phyloP scores from a whole-genome alignment of 176 grass and related monocot species.

The Aegilops bicornis region DNA sequence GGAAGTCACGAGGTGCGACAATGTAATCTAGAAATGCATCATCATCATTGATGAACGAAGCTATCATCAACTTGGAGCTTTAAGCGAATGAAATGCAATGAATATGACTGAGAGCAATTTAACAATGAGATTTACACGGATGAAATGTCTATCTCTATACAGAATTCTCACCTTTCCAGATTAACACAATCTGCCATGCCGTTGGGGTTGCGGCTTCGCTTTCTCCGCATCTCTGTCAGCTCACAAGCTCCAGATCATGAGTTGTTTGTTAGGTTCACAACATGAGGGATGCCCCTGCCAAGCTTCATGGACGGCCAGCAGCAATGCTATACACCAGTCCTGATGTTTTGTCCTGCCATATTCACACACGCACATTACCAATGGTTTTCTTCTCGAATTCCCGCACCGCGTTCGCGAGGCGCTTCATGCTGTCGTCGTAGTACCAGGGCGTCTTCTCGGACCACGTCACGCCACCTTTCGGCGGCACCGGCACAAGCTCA shows the following conservation, averaged over 20 bases:
- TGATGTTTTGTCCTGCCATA: neutral
- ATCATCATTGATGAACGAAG: neutral
- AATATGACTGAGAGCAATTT: neutral
- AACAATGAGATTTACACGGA: conserved; percentile 49
- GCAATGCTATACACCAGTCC: conserved; percentile 14
- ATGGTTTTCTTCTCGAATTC: conserved; percentile 44
- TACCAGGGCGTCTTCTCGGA: conserved; percentile 84
- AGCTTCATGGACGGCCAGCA: conserved; percentile 16
- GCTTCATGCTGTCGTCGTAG: conserved; percentile 77
- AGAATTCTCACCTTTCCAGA: conserved; percentile 38
- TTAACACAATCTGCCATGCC: neutral
- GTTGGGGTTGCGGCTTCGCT: conserved; percentile 26
- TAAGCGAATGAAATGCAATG: neutral
- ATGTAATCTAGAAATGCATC: neutral
- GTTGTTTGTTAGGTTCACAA: neutral
- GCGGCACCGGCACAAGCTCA: conserved; percentile 58
- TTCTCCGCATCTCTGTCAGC: conserved; percentile 25
- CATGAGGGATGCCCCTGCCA: neutral
- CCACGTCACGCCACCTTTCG: conserved; percentile 56
- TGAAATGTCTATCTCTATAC: neutral
- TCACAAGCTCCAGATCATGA: conserved; percentile 23
- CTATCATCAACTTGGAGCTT: neutral
- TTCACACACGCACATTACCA: conserved; percentile 13
- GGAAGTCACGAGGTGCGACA: neutral
- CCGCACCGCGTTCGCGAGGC: neutral